Base-by-base conservation (phyloP, 257 asterid genomes). In the Nemophila menziesii region DNA sequence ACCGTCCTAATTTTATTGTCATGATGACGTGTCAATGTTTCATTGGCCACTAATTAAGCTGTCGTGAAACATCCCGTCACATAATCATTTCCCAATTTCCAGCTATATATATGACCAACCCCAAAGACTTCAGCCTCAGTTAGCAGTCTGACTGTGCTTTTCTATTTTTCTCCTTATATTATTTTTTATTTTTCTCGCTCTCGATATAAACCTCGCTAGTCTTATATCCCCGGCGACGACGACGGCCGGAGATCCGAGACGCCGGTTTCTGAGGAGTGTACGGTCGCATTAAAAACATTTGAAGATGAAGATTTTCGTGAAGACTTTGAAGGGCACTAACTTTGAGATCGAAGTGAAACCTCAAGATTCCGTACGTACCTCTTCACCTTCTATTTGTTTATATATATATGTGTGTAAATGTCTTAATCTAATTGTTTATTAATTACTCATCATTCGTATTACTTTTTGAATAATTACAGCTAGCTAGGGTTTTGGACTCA, bases 291-390 rank as follows among this genome's bases (percentile, higher is more conserved):
- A 46, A 16, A 41, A 6, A 37, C 58, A 34, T 18, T 16, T 21
- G 50, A 51, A 43, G 52, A 84, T 85, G 93, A 75, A 78, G 87
- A 64, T 85, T 69, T 75, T 71, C 24, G 85, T 85, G 22, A 80
- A 85, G 74, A 85, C 92, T 65, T 55, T 85, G 64, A 85, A 80
- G 53, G 95, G 92, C 57, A 54, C 87, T 20, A 77, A 75, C 72
- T 85, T 85, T 58, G 73, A 77, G 71, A 74, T 85, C 74, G 82
- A 78, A 66, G 95, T 78, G 53, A 71, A 78, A 52, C 82, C 90
- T 2, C 75, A 62, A 56, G 93, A 85, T 58, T 55, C 75, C 38
- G 93, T 85, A 73, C 20, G 20, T 19, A 41, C 39, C 36, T 34
- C 47, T 1, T 40, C 11, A 29, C 36, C 36, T 29, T 50, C 36